phyloP scores from a whole-genome alignment of 2,329 filamentous ascomycete species.

The Fusarium transvaalense region DNA sequence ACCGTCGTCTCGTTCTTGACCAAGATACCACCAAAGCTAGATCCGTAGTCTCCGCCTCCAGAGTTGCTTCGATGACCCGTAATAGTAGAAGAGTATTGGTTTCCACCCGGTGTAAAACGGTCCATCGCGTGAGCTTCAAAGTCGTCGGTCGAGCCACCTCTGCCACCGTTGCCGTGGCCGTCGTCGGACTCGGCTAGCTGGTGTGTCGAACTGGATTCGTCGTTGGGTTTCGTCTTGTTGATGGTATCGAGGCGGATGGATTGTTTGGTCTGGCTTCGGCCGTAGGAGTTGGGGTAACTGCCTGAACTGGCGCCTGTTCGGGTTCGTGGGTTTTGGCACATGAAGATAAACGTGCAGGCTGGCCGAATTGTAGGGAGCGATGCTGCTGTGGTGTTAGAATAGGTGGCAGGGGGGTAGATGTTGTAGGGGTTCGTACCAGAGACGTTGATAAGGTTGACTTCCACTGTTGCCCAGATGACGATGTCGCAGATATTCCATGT shows the following conservation, averaged over 20 bases:
- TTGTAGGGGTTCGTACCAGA: constrained; percentile 18
- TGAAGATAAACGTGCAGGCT: constrained; percentile 41
- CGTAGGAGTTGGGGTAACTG: constrained; percentile 37
- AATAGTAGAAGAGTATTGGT: constrained; percentile 27
- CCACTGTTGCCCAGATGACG: constrained; percentile 45
- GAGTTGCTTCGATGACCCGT: constrained; percentile 21
- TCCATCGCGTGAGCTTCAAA: constrained; percentile 45
- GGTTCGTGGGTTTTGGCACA: constrained; percentile 29
- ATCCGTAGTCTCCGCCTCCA: neutral
- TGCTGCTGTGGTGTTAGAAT: constrained; percentile 1
- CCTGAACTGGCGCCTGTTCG: constrained; percentile 36
- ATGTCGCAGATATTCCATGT: constrained; percentile 44
- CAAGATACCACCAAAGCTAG: constrained; percentile 36
- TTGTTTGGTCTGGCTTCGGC: constrained; percentile 42
- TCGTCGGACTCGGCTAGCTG: constrained; percentile 38
- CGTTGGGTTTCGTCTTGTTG: constrained; percentile 20
- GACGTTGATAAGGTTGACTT: constrained; percentile 46
- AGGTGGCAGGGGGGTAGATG: fast-evolving
- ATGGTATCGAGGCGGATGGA: constrained; percentile 43
- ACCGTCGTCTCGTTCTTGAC: constrained; percentile 46
- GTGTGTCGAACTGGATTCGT: constrained; percentile 41
- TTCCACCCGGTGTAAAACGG: constrained; percentile 24
- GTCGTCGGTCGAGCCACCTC: constrained; percentile 26
- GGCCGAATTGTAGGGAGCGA: constrained; percentile 46
- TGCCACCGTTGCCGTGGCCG: neutral